Base-by-base conservation (phyloP, 768 basidiomycete species). In the Leucocoprinus leucothites region DNA sequence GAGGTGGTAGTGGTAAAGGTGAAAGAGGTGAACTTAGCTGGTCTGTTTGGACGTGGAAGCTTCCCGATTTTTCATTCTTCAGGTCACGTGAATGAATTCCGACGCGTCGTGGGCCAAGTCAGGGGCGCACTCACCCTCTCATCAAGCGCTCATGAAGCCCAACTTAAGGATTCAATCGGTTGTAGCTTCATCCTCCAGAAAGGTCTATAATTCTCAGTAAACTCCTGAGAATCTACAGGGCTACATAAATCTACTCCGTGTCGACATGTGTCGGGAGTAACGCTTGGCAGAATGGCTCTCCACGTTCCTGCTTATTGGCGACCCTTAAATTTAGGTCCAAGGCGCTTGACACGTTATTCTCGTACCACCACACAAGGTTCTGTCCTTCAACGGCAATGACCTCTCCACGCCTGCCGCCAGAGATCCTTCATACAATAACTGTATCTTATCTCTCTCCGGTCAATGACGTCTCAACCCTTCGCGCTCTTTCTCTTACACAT, bases 401-500 rank as follows among this genome's bases (percentile, higher is more conserved):
- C 44, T 48, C 46, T 31, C 53, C 42, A 19, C 51, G 19, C 7
- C 42, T 55, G 3, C 53, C 53, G 26, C 35, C 46, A 2, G 53
- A 55, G 28, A 48, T 55, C 24, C 45, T 55, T 25, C 46, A 55
- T 46, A 34, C 35, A 21, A 55, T 55, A 13, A 28, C 31, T n/a
- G 48, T 45, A 14, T 26, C 18, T 5, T 55, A 55, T 21, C 28
- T 55, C 16, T 48, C 38, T 9, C 53, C 53, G n/a, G 28, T 36
- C 14, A 34, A 26, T 9, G 53, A 55, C 18, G 9, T 36, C 1
- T 21, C 35, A 9, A 55, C 53, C 6, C 53, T 55, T 28, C 46
- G 41, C 38, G 35, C 53, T 14, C 46, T 55, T 41, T 55, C 53
- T n/a, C 45, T 55, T 14, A 55, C 53, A 22, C 53, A 55, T 21